phyloP scores from a whole-genome alignment of 495 filamentous ascomycete species.

The Neurospora pannonica region DNA sequence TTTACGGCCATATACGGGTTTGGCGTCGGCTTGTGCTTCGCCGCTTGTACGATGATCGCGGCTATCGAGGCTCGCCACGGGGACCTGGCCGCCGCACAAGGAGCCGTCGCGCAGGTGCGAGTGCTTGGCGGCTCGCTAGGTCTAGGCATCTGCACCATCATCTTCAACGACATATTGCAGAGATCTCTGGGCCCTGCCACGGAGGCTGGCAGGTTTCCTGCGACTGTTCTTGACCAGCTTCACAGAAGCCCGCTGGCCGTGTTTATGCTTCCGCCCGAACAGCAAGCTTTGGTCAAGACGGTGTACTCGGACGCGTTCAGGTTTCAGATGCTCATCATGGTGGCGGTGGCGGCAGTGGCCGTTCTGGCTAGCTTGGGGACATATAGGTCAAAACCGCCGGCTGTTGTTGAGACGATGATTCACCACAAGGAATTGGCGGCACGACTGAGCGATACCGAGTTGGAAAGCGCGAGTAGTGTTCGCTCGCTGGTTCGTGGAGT shows the following conservation, averaged over 20 bases:
- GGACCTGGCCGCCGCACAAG: conserved; percentile 46
- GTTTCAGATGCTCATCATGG: conserved; percentile 18
- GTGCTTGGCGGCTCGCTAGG: conserved; percentile 51
- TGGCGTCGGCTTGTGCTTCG: conserved; percentile 42
- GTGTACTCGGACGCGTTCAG: conserved; percentile 16
- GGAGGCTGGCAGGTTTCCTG: conserved; percentile 9
- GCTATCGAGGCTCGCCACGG: conserved; percentile 35
- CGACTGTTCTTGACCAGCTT: conserved; percentile 5
- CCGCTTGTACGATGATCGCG: conserved; percentile 41
- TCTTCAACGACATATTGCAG: conserved; percentile 26
- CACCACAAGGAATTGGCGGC: conserved; percentile 16
- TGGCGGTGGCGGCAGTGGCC: conserved; percentile 16
- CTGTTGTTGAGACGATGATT: conserved; percentile 12
- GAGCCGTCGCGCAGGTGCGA: conserved; percentile 45
- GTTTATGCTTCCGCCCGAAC: neutral
- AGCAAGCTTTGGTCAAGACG: neutral
- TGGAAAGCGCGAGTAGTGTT: conserved; percentile 17
- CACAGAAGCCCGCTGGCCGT: conserved; percentile 11
- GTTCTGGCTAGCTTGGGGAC: conserved; percentile 19
- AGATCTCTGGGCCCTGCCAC: conserved; percentile 1
- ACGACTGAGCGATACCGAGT: conserved; percentile 13
- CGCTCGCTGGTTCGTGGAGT: conserved; percentile 2
- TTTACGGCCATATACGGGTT: conserved; percentile 47
- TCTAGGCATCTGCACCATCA: conserved; percentile 36
- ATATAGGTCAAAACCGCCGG: conserved; percentile 8